Evolutionary conservation across 208 protist species (phyloP).

Genomic region (Giardia duodenalis): DNA sequence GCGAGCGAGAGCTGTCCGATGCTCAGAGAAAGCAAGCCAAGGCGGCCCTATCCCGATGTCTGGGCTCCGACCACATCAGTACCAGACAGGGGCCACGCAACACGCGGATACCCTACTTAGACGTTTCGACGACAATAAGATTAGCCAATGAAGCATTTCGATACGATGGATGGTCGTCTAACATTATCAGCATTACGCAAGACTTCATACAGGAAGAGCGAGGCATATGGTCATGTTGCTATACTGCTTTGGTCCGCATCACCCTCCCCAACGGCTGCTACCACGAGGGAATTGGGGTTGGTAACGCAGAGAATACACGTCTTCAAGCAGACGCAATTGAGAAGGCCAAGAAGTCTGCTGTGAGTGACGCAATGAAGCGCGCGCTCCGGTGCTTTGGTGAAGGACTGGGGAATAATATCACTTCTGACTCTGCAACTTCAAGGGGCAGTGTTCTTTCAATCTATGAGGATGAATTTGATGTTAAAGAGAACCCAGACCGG

Average conservation of each 20-base stretch:
- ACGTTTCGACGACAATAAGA: constrained; percentile 17
- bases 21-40: neutral
- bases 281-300: constrained; percentile 40
- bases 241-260: constrained; percentile 34
- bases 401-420: constrained; percentile 31
- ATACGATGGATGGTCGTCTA: constrained; percentile 32
- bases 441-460: neutral
- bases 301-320: constrained; percentile 8
- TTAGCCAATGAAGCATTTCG: constrained; percentile 35
- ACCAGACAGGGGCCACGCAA: constrained; percentile 29
- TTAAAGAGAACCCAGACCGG: too few relatives aligned
- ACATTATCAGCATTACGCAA: constrained; percentile 7
- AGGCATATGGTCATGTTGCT: neutral
- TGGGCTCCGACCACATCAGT: neutral
- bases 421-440: neutral
- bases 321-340: constrained; percentile 15
- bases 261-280: constrained; percentile 30
- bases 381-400: constrained; percentile 34
- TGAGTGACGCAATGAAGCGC: constrained; percentile 37
- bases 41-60: neutral
- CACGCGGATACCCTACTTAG: constrained; percentile 33
- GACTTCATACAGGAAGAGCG: constrained; percentile 34
- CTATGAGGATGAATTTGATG: neutral
- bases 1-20: neutral
- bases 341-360: constrained; percentile 34